phyloP scores from a whole-genome alignment of 495 filamentous ascomycete genomes.

The Acidomyces sp. region DNA sequence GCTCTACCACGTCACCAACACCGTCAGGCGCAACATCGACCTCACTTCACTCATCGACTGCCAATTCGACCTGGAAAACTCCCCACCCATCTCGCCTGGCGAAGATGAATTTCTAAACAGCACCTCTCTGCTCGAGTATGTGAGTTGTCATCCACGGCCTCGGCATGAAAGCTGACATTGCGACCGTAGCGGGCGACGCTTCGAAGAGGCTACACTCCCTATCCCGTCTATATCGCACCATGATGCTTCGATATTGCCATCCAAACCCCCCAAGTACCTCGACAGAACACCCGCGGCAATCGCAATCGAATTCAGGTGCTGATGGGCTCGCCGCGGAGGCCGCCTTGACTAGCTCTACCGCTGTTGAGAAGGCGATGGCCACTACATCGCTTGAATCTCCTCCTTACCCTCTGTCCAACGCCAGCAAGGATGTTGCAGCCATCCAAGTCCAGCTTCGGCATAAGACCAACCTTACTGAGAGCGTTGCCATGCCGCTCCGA shows the following conservation, averaged over 20 bases:
- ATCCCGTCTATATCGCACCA: slow-evolving; percentile 15
- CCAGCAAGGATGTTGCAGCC: background rate
- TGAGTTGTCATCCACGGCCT: background rate
- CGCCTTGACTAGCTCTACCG: slow-evolving; percentile 3
- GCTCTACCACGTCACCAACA: slow-evolving; percentile 4
- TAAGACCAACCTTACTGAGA: too few species aligned
- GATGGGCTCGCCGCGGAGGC: slow-evolving; percentile 10
- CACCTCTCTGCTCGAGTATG: slow-evolving; percentile 63
- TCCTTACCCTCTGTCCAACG: background rate
- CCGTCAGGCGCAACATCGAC: slow-evolving; percentile 7
- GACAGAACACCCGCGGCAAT: background rate
- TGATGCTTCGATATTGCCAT: slow-evolving; percentile 10
- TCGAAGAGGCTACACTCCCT: slow-evolving; percentile 60
- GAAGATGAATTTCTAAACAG: slow-evolving; percentile 46
- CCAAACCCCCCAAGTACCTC: slow-evolving; percentile 13
- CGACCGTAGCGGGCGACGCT: slow-evolving; percentile 53
- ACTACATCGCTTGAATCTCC: background rate
- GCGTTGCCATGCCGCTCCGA: slow-evolving; percentile 13
- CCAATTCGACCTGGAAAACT: background rate
- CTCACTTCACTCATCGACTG: slow-evolving; percentile 6
- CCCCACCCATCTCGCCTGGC: slow-evolving; percentile 25
- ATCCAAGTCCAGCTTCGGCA: background rate
- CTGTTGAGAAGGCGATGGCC: background rate
- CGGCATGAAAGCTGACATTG: too few species aligned
- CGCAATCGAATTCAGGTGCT: background rate